phyloP scores from a whole-genome alignment of 208 protist genomes.

The Phytomonas sp. region DNA sequence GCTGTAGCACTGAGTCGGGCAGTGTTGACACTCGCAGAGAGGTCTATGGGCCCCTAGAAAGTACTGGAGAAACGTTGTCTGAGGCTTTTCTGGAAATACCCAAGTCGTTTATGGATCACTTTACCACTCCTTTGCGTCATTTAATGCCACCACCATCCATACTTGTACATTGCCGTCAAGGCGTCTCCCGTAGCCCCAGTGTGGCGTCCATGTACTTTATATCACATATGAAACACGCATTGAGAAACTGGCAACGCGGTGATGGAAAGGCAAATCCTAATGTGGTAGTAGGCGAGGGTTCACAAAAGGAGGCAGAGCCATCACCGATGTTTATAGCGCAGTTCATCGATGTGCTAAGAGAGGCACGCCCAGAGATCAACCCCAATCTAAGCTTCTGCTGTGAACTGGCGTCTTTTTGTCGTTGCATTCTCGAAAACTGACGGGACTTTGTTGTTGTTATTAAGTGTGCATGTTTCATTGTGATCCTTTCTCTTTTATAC shows the following conservation, averaged over 20 bases:
- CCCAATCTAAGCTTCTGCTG: background rate
- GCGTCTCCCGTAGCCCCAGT: slow-evolving; percentile 66
- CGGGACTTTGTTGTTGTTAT: slow-evolving; percentile 4
- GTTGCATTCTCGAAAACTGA: background rate
- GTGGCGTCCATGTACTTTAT: slow-evolving; percentile 61
- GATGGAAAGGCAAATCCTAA: background rate
- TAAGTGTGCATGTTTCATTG: background rate
- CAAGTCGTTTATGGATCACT: slow-evolving; percentile 1
- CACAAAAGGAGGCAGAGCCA: background rate
- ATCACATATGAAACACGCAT: slow-evolving; percentile 7
- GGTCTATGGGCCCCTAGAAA: background rate
- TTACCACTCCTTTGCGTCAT: background rate
- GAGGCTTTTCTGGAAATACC: background rate
- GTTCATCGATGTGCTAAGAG: background rate
- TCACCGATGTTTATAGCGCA: background rate
- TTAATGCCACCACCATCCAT: slow-evolving; percentile 1
- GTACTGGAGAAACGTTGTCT: background rate
- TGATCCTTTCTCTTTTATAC: background rate
- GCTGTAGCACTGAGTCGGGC: background rate
- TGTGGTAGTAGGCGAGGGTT: background rate
- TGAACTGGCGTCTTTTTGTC: background rate
- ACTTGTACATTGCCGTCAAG: slow-evolving; percentile 77
- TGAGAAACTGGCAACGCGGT: background rate
- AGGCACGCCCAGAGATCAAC: background rate
- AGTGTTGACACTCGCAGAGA: background rate